phyloP scores from a whole-genome alignment of 2,329 filamentous ascomycete species.

The Trichophyton rubrum region DNA sequence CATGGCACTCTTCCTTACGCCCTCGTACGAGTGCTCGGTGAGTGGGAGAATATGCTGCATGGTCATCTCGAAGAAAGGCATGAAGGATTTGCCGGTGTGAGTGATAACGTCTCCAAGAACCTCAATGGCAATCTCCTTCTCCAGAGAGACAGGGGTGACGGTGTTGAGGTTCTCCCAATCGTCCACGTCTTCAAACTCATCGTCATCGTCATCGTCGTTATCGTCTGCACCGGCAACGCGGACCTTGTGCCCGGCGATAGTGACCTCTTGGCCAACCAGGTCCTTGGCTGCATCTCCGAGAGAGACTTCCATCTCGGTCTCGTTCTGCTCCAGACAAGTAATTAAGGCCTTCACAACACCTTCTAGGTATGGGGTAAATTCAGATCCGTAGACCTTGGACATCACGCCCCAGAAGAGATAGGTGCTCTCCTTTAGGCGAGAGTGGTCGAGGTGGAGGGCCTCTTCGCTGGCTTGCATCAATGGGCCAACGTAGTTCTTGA shows the following conservation, averaged over 20 bases:
- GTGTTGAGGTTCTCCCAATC: slow-evolving; percentile 75
- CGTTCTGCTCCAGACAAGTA: slow-evolving; percentile 77
- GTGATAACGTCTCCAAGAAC: slow-evolving; percentile 87
- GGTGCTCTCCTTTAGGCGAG: slow-evolving; percentile 84
- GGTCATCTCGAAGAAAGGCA: slow-evolving; percentile 80
- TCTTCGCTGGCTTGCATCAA: slow-evolving; percentile 90
- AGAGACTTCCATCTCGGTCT: slow-evolving; percentile 65
- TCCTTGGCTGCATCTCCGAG: slow-evolving; percentile 62
- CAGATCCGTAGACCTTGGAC: slow-evolving; percentile 79
- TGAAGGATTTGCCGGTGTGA: slow-evolving; percentile 65
- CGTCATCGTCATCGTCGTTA: slow-evolving; percentile 43
- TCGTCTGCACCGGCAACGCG: slow-evolving; percentile 59
- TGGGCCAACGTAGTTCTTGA: slow-evolving; percentile 81
- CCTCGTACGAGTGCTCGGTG: slow-evolving; percentile 80
- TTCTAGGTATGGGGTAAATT: slow-evolving; percentile 36
- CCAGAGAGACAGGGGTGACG: slow-evolving; percentile 77
- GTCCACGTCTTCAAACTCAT: slow-evolving; percentile 65
- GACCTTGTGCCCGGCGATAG: slow-evolving; percentile 70
- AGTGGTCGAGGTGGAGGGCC: slow-evolving; percentile 75
- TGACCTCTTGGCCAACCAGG: slow-evolving; percentile 62
- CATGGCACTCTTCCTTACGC: slow-evolving; percentile 82
- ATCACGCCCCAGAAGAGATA: slow-evolving; percentile 95
- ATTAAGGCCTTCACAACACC: slow-evolving; percentile 49
- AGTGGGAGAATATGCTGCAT: slow-evolving; percentile 70
- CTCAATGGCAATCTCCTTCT: slow-evolving; percentile 95